These are phyloP conservation scores for Colletotrichum incanum DNA, from an alignment of 2,329 filamentous ascomycete species.

Conservation along the genomic window DNA sequence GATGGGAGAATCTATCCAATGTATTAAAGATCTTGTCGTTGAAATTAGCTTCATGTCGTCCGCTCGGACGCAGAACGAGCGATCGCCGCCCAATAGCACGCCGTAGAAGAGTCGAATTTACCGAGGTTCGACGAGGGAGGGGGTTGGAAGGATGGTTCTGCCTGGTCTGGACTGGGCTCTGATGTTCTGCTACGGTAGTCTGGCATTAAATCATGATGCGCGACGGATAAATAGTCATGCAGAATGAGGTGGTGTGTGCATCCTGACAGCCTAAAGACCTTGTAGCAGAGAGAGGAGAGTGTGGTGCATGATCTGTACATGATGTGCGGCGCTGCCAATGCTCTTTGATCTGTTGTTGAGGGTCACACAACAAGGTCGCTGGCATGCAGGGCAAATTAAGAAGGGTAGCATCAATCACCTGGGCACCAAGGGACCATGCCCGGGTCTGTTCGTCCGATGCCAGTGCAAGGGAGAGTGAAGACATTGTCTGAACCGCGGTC, in stretches of 20 bases:
- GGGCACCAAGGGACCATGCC: not conserved
- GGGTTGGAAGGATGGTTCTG: not conserved
- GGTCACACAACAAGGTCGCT: not conserved
- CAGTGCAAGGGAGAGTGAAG: constrained; percentile 29
- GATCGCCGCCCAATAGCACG: constrained; percentile 28
- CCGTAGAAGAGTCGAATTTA: constrained; percentile 14
- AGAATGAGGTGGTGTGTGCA: constrained; percentile 27
- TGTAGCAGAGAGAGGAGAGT: constrained; percentile 1
- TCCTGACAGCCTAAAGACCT: not conserved
- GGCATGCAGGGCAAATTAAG: constrained; percentile 7
- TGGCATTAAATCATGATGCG: constrained; percentile 9
- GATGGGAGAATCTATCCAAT: not conserved
- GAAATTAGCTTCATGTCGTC: constrained; percentile 28
- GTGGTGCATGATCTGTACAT: constrained; percentile 16
- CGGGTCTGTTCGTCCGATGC: not conserved
- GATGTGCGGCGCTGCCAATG: constrained; percentile 8
- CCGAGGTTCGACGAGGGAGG: constrained; percentile 34
- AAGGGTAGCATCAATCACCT: not conserved
- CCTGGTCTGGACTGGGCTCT: not conserved
- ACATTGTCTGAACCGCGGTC: constrained; percentile 25
- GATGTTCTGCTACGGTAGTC: not conserved
- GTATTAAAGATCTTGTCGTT: constrained; percentile 21
- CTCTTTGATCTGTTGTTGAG: not conserved
- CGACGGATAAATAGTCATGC: not conserved
- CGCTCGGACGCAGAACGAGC: not conserved